Evolutionary conservation across 768 basidiomycete genomes (phyloP), one percentile per base, ranked within the genome.

Genomic region (Mycena galopus): DNA sequence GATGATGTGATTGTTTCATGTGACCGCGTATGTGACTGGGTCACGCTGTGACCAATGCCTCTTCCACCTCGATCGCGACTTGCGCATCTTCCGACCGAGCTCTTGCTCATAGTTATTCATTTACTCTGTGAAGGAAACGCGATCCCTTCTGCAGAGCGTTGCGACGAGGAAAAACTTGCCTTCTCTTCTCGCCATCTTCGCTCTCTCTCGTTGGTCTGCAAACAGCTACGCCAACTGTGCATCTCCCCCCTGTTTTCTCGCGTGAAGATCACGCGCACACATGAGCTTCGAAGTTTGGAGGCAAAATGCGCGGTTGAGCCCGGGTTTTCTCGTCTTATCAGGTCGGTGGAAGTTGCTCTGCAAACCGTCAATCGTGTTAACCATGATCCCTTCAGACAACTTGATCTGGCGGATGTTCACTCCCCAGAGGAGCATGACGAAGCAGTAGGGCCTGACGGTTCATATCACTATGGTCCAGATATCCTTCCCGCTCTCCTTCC

Each of bases 1-100:
- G n/a, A n/a, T n/a, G n/a, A n/a, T n/a, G n/a, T n/a, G n/a, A n/a
- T n/a, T n/a, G n/a, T n/a, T 14, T 37, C 51, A 37, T 55, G 53
- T 56, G 51, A 56, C 32, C 51, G 51, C 25, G 35, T 51, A 5
- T 9, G 42, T 51, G 50, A 51, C 23, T 51, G 9, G 9, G 0
- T 27, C 50, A 21, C 21, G n/a, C 4, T 19, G 42, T 42, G 42
- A 42, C 42, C 47, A 23, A 64, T 65, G 64, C 16, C 53, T 19
- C 19, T 39, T 32, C 29, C 25, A 29, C 50, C 57, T 50, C 67
- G 4, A 51, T 51, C 50, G 25, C 50, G 23, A 59, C 57, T 65
- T 50, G 14, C 37, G 21, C 29, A 32, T n/a, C 70, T 71, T 1
- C 70, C 70, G 27, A 50, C n/a, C 23, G 64, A 65, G 70, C 70